Base-by-base conservation (phyloP, 192 early-diverging fungal species). In the Gryganskiella cystojenkinii region DNA sequence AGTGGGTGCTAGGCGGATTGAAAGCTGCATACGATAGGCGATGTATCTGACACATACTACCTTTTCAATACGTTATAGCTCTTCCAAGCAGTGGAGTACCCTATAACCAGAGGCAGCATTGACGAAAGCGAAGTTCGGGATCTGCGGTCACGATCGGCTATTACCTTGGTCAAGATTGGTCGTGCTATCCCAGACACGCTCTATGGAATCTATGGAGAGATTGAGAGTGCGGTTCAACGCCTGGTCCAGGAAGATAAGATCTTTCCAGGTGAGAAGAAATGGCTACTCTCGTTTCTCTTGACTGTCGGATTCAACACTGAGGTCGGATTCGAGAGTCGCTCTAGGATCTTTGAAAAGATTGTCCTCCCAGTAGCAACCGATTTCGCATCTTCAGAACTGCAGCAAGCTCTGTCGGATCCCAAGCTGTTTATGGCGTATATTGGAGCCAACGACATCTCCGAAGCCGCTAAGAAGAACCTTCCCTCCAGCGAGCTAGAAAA, bases 181-280 rank as follows among this genome's bases (percentile, higher is more conserved):
- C 61, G 61, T 40, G 60, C 74, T 4, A 78, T 78, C 45, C 74
- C 74, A 13, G 35, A 78, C 52, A 78, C 67, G 19, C 66, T 78
- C 19, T 78, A 45, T 17, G 66, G 66, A 0, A 78, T 78, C 50
- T 78, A 69, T 37, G 55, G 55, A 17, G 46, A 78, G 25, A 64
- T 78, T 25, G 74, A 78, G 13, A 20, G 44, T 1, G 74, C 66
- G 0, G 50, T 64, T 4, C 74, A 78, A 25, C 43, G 42, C 0
- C 14, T 78, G 19, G 51, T 69, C 40, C 30, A 67, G 31, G 66
- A 56, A 14, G 49, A 52, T 31, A 25, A 22, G 1, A 64, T 78
- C 20, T n/a, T 40, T 0, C 47, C 33, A 6, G 61, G 74, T 3
- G 52, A 69, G 17, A 78, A 67, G 42, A 58, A 61, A 25, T 57